Conservation (phyloP, 805 yeast species). For the Zygotorulaspora florentina region DNA sequence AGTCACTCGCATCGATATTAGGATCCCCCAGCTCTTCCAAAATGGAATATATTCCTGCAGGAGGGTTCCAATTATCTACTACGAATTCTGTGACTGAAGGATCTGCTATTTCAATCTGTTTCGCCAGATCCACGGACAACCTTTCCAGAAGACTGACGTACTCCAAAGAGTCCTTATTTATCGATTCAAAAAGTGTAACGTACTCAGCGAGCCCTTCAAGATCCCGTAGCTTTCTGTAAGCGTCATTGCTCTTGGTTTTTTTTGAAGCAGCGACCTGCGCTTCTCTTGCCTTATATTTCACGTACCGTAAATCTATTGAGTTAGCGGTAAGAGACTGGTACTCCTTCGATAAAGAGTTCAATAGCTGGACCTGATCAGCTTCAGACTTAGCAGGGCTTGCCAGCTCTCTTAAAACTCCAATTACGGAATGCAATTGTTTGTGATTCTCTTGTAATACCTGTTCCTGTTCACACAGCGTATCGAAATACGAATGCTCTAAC, state of each 20-base stretch:
- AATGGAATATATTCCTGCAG: constrained; percentile 18
- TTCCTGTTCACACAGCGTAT: constrained; percentile 27
- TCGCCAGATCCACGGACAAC: constrained; percentile 28
- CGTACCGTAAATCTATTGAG: constrained; percentile 20
- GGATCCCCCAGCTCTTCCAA: constrained; percentile 20
- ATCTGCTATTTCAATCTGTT: constrained; percentile 25
- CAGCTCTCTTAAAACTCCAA: constrained; percentile 14
- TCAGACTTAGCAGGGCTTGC: constrained; percentile 17
- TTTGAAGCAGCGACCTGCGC: constrained; percentile 13
- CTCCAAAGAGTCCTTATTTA: constrained; percentile 20
- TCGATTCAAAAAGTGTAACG: constrained; percentile 15
- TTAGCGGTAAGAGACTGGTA: constrained; percentile 13
- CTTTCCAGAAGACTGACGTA: constrained; percentile 27
- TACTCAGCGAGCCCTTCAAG: constrained; percentile 17
- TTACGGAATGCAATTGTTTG: constrained; percentile 13
- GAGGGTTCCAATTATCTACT: constrained; percentile 25
- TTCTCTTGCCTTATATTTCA: constrained; percentile 23
- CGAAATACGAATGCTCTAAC: constrained; percentile 20
- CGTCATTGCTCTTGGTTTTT: constrained; percentile 7
- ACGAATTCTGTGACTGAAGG: constrained; percentile 17
- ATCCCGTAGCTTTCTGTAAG: constrained; percentile 4
- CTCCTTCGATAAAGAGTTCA: constrained; percentile 14
- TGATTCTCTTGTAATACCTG: constrained; percentile 21
- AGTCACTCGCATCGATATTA: constrained; percentile 10
- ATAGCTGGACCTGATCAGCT: constrained; percentile 10